phyloP scores from a whole-genome alignment of 768 basidiomycete species.

The Goffeauzyma gilvescens region DNA sequence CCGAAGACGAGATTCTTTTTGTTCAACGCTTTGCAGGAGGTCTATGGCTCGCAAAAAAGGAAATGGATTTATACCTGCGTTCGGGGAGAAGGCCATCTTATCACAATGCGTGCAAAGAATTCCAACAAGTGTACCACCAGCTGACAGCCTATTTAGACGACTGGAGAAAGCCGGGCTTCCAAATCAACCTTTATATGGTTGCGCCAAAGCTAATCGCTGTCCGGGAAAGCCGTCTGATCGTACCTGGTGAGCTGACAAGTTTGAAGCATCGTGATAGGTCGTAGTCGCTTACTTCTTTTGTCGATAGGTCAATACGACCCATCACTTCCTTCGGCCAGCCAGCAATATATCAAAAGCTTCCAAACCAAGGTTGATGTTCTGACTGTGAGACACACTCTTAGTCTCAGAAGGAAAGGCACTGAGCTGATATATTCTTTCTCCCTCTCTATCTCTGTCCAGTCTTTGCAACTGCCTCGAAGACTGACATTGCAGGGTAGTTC shows the following conservation, averaged over 20 bases:
- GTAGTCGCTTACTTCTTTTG: not conserved
- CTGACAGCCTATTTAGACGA: conserved; percentile 20
- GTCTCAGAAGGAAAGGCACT: too few species aligned
- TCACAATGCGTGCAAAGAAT: conserved; percentile 10
- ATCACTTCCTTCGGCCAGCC: conserved; percentile 18
- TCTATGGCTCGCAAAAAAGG: conserved; percentile 6
- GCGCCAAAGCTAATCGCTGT: conserved; percentile 24
- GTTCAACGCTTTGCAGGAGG: conserved; percentile 19
- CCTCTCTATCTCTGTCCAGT: not conserved
- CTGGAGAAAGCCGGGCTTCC: conserved; percentile 23
- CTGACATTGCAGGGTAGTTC: conserved; percentile 19
- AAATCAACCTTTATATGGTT: conserved; percentile 17
- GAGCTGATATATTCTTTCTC: not conserved
- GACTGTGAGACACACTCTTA: too few species aligned
- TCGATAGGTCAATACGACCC: conserved; percentile 24
- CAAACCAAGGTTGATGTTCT: conserved; percentile 23
- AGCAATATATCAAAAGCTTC: conserved; percentile 28
- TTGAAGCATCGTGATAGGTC: not conserved
- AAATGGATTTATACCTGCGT: conserved; percentile 6
- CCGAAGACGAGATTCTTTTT: conserved; percentile 29
- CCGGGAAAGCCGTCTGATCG: conserved; percentile 24
- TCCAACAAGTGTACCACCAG: conserved; percentile 20
- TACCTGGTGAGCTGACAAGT: conserved; percentile 20
- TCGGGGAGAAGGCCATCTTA: conserved; percentile 6
- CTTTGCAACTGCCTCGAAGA: conserved; percentile 26